These are phyloP conservation scores for Dispira simplex DNA, from an alignment of 192 early-diverging fungal genomes.

Conservation along the genomic window DNA sequence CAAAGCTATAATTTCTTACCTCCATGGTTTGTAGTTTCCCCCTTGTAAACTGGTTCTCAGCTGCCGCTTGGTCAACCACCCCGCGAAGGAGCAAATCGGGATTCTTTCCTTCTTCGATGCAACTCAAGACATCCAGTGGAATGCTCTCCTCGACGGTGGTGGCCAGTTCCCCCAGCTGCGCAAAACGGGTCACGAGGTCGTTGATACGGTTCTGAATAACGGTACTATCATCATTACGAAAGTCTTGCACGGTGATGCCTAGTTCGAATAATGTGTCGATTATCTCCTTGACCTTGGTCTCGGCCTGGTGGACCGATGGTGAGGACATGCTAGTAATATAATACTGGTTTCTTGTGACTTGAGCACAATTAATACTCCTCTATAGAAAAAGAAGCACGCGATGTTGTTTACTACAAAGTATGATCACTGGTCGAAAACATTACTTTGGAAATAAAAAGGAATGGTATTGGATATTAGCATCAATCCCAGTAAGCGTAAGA, in stretches of 20 bases:
- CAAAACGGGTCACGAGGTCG: background rate
- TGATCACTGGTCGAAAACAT: too few relatives aligned
- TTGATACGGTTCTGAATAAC: constrained; percentile 2
- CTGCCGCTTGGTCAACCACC: constrained; percentile 3
- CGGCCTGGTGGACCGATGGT: constrained; percentile 9
- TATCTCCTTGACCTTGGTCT: constrained; percentile 9
- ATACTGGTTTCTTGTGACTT: too few relatives aligned
- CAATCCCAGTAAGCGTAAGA: too few relatives aligned
- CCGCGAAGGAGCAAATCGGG: background rate
- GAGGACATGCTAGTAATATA: too few relatives aligned
- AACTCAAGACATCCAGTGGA: constrained; percentile 1
- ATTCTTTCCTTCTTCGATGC: constrained; percentile 9
- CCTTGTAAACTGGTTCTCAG: background rate
- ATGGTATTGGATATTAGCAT: too few relatives aligned
- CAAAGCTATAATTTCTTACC: background rate
- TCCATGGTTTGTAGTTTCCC: constrained; percentile 3
- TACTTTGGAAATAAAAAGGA: too few relatives aligned
- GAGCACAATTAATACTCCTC: too few relatives aligned
- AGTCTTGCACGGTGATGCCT: constrained; percentile 2
- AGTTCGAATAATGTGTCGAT: constrained; percentile 7
- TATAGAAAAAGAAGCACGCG: too few relatives aligned
- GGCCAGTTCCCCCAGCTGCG: background rate
- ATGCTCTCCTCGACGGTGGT: background rate
- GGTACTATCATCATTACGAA: background rate
- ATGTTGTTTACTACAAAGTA: too few relatives aligned